phyloP scores from a whole-genome alignment of 768 basidiomycete species.

The Kwoniella dendrophila region DNA sequence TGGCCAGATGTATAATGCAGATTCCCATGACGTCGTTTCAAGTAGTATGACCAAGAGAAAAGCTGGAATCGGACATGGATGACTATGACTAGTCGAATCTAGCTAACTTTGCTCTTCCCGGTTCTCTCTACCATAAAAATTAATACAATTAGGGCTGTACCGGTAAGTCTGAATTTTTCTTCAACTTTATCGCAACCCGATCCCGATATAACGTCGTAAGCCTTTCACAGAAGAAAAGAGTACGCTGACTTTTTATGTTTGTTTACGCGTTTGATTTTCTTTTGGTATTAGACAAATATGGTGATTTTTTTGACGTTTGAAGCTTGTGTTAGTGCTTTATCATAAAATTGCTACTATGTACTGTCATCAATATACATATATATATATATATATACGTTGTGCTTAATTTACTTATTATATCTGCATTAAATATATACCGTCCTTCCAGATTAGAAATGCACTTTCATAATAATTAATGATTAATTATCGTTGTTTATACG shows the following conservation, averaged over 20 bases:
- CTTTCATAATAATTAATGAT: too few relatives aligned
- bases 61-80: too few relatives aligned
- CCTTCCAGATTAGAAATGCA: too few relatives aligned
- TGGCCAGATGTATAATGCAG: too few relatives aligned
- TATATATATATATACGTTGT: too few relatives aligned
- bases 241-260: neutral
- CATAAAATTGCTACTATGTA: slow-evolving; percentile 11
- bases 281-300: slow-evolving; percentile 45
- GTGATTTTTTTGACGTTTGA: slow-evolving; percentile 55
- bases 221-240: too few relatives aligned
- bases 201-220: neutral
- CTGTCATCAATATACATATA: neutral
- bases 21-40: too few relatives aligned
- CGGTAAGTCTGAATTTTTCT: slow-evolving; percentile 20
- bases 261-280: neutral
- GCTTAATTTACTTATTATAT: too few relatives aligned
- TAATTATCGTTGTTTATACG: too few relatives aligned
- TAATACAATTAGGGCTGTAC: slow-evolving; percentile 38
- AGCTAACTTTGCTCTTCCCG: neutral
- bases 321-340: slow-evolving; percentile 47
- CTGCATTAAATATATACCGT: too few relatives aligned
- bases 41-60: too few relatives aligned
- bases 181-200: neutral
- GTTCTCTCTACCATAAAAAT: too few relatives aligned
- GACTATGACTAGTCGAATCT: neutral